phyloP scores from a whole-genome alignment of 164 flowering plant genomes.

The Chimonanthus salicifolius region DNA sequence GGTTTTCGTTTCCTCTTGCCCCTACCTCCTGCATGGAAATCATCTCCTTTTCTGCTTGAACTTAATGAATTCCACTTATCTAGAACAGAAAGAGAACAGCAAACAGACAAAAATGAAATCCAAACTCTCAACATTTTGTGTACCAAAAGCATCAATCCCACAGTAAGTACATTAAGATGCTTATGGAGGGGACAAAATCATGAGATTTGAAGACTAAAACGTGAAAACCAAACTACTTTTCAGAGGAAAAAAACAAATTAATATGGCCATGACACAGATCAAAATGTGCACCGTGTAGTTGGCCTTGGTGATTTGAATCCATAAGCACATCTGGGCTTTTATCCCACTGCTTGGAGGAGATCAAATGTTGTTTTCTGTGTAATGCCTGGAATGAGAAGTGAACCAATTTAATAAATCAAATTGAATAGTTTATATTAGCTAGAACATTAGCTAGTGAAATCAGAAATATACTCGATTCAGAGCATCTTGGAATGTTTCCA shows the following conservation, averaged over 20 bases:
- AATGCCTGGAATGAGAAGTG: slow-evolving; percentile 24
- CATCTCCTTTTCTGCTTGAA: slow-evolving; percentile 30
- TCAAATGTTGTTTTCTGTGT: slow-evolving; percentile 13
- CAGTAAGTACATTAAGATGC: neutral
- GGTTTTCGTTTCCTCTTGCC: slow-evolving; percentile 47
- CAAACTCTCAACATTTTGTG: neutral
- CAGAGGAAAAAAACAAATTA: neutral
- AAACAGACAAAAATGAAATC: neutral
- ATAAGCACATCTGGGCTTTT: slow-evolving; percentile 16
- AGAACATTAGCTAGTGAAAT: neutral
- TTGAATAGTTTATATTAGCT: neutral
- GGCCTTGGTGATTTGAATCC: slow-evolving; percentile 17
- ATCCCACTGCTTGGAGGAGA: slow-evolving; percentile 12
- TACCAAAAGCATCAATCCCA: neutral
- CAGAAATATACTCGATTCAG: slow-evolving; percentile 20
- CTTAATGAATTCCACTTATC: slow-evolving; percentile 32
- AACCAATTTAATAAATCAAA: neutral
- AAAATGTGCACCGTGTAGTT: slow-evolving; percentile 18
- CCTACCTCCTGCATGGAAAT: slow-evolving; percentile 27
- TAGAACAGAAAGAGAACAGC: slow-evolving; percentile 4
- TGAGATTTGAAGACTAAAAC: neutral
- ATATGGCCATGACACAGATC: neutral
- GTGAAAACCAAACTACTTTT: neutral
- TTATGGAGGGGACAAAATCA: neutral
- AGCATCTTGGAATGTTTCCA: slow-evolving; percentile 30